Evolutionary conservation across 2,329 filamentous ascomycete genomes (phyloP), one percentile per base, ranked within the genome.

Genomic region (Trichothecium roseum): DNA sequence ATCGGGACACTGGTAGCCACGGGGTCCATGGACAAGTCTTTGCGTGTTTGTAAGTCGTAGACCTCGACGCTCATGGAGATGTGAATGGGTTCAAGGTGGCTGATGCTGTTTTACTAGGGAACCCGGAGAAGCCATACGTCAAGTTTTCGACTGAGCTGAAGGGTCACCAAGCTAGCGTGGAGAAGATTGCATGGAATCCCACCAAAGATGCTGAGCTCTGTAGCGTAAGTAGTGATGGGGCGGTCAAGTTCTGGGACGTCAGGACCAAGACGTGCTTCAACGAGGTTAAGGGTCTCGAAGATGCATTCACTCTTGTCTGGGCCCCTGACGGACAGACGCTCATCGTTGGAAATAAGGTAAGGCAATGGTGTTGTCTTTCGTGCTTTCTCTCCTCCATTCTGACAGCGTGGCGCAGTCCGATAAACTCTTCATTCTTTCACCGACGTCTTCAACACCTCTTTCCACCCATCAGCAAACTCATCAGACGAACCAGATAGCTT

Each of bases 1-100:
- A 67, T 84, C 0, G 87, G 89, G 24, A 82, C 76, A 8, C 67
- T 91, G 40, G 78, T 96, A 41, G 89, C 89, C 1, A 93, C 88
- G 1, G 87, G 86, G 3, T 73, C 81, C 5, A 64, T 69, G 17
- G 79, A 85, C 50, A 75, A 72, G 45, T 82, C 73, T 8, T 59
- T 89, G 36, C 76, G 84, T 48, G 79, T 88, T 32, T 89, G 84
- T 77, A 52, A 52, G 72, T 66, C 29, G 4, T 8, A 13, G 30
- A 8, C 26, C 35, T 22, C 37, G 18, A n/a, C 15, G 14, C 14
- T 14, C 13, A 16, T n/a, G 28, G 26, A 12, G 6, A 30, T 17
- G 7, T 6, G 15, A 24, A n/a, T n/a, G n/a, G 22, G 18, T 17
- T 17, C 10, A 39, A 13, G 18, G 17, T 17, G 8, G 7, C 9